Conservation (phyloP, 257 asterid species). For the Misopates orontium region DNA sequence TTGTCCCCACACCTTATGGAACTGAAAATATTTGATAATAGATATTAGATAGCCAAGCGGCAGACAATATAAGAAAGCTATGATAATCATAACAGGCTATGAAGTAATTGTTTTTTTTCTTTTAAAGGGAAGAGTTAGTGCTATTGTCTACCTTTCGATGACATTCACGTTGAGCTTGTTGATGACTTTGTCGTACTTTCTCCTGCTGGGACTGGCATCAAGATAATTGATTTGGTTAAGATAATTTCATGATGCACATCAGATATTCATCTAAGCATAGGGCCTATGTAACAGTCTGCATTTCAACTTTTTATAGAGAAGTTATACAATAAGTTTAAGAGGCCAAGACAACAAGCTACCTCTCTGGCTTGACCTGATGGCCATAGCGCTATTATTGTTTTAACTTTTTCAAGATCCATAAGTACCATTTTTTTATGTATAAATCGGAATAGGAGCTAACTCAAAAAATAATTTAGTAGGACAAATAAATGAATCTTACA, state of each 20-base stretch:
- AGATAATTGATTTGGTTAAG: constrained; percentile 2
- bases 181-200: constrained; percentile 66
- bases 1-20: constrained; percentile 97
- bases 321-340: constrained; percentile 5
- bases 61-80: not conserved
- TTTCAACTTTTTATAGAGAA: not conserved
- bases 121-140: not conserved
- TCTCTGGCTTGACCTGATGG: not conserved
- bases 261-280: not conserved
- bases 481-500: not conserved
- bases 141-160: constrained; percentile 63
- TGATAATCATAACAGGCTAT: constrained; percentile 1
- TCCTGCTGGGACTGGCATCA: constrained; percentile 59
- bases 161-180: constrained; percentile 67
- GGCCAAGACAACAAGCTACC: not conserved
- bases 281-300: constrained; percentile 16
- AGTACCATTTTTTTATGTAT: not conserved
- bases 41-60: not conserved
- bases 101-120: not conserved
- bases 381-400: not conserved
- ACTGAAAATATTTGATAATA: constrained; percentile 49
- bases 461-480: not conserved
- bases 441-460: not conserved
- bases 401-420: not conserved
- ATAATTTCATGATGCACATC: not conserved